Conservation (phyloP, 2,329 filamentous ascomycete species). For the Geoglossum cookeanum region DNA sequence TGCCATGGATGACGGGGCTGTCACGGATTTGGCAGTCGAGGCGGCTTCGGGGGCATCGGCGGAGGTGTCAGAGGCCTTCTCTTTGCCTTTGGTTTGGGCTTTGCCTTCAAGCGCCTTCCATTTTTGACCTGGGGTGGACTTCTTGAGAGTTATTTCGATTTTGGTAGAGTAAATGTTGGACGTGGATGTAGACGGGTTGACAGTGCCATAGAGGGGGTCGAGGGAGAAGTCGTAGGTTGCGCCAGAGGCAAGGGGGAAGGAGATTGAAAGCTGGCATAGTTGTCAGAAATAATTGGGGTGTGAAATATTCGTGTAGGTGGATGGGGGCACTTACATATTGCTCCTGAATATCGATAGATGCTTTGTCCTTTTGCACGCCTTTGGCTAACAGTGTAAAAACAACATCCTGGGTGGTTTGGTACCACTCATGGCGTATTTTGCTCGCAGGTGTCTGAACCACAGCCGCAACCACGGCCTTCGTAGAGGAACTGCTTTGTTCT, state of each 20-base stretch:
- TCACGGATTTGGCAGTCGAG: constrained; percentile 5
- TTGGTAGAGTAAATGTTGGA: constrained; percentile 55
- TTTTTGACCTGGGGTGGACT: constrained; percentile 43
- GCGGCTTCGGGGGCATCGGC: constrained; percentile 7
- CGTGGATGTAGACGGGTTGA: constrained; percentile 42
- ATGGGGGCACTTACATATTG: constrained; percentile 20
- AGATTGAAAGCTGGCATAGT: constrained; percentile 29
- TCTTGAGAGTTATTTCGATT: constrained; percentile 56
- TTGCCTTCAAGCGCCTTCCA: constrained; percentile 43
- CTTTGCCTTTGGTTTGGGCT: constrained; percentile 9
- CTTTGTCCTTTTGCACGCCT: constrained; percentile 37
- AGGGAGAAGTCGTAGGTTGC: constrained; percentile 42
- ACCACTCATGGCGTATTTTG: constrained; percentile 52
- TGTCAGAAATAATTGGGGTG: constrained; percentile 10
- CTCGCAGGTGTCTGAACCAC: constrained; percentile 25
- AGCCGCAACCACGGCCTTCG: neutral
- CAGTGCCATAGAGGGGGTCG: constrained; percentile 45
- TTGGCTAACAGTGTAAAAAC: constrained; percentile 48
- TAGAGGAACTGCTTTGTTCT: neutral
- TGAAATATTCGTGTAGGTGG: constrained; percentile 4
- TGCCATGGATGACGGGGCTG: constrained; percentile 8
- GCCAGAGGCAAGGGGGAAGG: constrained; percentile 35
- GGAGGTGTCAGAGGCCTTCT: constrained; percentile 11
- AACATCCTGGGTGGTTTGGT: constrained; percentile 40
- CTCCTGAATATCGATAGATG: constrained; percentile 31